Evolutionary conservation across 331 rosid genomes (phyloP).

Genomic region (Pyrus hybrid): DNA sequence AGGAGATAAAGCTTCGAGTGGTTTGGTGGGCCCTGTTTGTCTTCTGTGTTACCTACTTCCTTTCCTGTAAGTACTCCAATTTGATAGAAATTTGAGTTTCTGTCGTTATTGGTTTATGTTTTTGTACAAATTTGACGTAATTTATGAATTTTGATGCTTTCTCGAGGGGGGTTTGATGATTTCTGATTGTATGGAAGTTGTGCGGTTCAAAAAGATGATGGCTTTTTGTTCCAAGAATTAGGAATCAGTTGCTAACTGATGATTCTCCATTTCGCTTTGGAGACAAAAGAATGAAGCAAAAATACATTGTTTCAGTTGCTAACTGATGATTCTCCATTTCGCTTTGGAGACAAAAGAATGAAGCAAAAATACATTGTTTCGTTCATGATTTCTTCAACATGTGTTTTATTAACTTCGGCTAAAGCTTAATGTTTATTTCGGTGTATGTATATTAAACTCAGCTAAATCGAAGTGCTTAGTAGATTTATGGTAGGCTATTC

Average conservation of each 20-base stretch:
- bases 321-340: background rate
- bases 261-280: background rate
- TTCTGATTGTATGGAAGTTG: background rate
- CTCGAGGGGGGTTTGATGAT: background rate
- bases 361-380: background rate
- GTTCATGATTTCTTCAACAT: background rate
- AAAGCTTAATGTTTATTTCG: no score
- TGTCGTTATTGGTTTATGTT: background rate
- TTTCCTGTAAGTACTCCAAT: slow-evolving; percentile 52
- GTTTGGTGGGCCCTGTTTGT: slow-evolving; percentile 90
- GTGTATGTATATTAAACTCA: no score
- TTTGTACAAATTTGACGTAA: background rate
- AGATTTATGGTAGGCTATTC: no score
- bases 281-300: background rate
- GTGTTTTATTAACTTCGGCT: background rate
- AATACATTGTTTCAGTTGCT: no score
- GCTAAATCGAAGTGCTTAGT: no score
- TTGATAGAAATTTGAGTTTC: background rate
- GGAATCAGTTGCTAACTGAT: background rate
- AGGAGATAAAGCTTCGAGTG: slow-evolving; percentile 70
- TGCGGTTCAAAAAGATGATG: background rate
- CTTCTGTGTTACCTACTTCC: slow-evolving; percentile 66
- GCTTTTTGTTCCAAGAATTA: background rate
- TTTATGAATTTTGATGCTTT: background rate
- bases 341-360: background rate